Conservation (phyloP, 2,329 filamentous ascomycete species). For the Diaporthe batatas region DNA sequence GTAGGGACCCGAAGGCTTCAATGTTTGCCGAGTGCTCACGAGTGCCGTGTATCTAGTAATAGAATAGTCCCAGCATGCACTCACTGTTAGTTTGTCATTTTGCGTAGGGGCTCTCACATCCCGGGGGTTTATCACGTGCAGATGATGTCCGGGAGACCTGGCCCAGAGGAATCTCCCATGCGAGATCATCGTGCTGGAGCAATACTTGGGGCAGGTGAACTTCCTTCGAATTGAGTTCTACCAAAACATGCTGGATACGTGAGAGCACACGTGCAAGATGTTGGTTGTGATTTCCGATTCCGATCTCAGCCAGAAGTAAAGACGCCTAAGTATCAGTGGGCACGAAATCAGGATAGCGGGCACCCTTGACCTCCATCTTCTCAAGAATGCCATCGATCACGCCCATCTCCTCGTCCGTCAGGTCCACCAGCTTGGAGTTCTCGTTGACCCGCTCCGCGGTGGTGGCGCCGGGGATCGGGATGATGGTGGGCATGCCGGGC, state of each 20-base stretch:
- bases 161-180: not conserved
- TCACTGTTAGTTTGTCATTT: not conserved
- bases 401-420: conserved; percentile 64
- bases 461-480: conserved; percentile 77
- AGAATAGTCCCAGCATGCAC: not conserved
- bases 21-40: not conserved
- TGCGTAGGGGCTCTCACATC: too few species aligned
- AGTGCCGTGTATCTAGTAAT: too few species aligned
- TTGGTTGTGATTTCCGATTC: not conserved
- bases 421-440: conserved; percentile 65
- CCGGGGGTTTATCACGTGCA: too few species aligned
- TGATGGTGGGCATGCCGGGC: conserved; percentile 68
- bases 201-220: not conserved
- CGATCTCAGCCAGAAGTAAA: not conserved
- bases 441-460: conserved; percentile 69
- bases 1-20: not conserved
- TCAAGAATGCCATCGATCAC: conserved; percentile 64
- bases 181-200: not conserved
- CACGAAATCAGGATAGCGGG: conserved; percentile 58
- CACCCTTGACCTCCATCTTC: conserved; percentile 62
- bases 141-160: not conserved
- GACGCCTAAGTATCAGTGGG: conserved; percentile 54
- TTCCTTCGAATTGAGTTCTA: not conserved
- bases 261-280: not conserved
- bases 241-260: not conserved